Percentiles rank a stretch among this genome's conserved stretches.
These are phyloP conservation scores for Azolla pinnata DNA, from an alignment of 75 land plant genomes.

Conservation along the genomic window DNA sequence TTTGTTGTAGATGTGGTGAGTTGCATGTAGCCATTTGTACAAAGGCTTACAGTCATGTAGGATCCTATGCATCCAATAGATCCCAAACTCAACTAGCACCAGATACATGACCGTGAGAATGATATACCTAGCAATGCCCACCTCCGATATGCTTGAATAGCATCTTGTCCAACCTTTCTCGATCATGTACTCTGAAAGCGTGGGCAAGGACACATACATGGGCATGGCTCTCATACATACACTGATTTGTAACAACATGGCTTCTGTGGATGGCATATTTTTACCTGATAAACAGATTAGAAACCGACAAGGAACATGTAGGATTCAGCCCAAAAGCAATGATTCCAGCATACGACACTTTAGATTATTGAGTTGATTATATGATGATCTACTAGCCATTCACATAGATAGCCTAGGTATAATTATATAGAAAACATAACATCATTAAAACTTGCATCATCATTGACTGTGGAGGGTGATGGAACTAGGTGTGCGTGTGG, in stretches of 20 bases:
- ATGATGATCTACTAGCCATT: no score
- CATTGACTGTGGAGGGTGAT: no score
- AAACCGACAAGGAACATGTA: no score
- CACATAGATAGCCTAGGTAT: no score
- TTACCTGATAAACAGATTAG: no score
- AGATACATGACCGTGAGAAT: slow-evolving; percentile 33
- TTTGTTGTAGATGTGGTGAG: slow-evolving; percentile 96
- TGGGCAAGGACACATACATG: slow-evolving; percentile 54
- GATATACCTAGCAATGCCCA: slow-evolving; percentile 51
- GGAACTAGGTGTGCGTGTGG: no score
- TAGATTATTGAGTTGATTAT: no score
- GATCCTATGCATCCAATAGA: slow-evolving; percentile 92
- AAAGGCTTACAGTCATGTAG: slow-evolving; percentile 86
- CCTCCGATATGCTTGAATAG: slow-evolving; percentile 45
- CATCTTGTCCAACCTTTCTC: slow-evolving; percentile 89
- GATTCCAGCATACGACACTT: no score
- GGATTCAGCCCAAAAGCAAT: no score
- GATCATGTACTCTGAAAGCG: slow-evolving; percentile 80
- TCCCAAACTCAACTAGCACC: slow-evolving; percentile 73
- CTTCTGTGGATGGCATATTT: slow-evolving; percentile 56
- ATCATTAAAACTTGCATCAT: no score
- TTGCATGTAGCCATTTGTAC: slow-evolving; percentile 87
- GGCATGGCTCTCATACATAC: slow-evolving; percentile 95
- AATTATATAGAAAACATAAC: no score
- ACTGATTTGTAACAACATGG: slow-evolving; percentile 66